Base-by-base conservation (phyloP, 129 eudicot species). In the Glebionis coronaria region DNA sequence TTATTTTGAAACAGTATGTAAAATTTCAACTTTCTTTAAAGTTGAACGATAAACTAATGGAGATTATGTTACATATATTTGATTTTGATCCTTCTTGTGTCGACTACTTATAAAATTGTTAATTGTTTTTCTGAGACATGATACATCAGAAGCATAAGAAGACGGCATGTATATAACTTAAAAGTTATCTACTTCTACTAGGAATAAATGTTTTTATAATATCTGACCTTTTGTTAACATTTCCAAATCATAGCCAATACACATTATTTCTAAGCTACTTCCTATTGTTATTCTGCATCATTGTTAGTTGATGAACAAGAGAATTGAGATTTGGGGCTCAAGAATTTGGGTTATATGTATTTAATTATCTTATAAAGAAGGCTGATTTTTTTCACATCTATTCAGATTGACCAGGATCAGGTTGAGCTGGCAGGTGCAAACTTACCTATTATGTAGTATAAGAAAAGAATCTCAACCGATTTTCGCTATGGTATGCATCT, bases 111-210 rank as follows among this genome's bases (percentile, higher is more conserved):
- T n/a, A n/a, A n/a, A n/a, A n/a, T n/a, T n/a, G n/a, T n/a, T n/a
- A n/a, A n/a, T n/a, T n/a, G n/a, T n/a, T n/a, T n/a, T 88, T 51
- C 80, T 86, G 56, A 88, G 96, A 82, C 79, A 76, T 65, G 92
- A 93, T 75, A 82, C 99, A 58, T 93, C 99, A n/a, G 97, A 93
- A 84, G 86, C 95, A 67, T 93, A 64, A 81, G 99, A 76, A 79
- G 99, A 77, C 90, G 98, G 99, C 86, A 84, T 53, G 19, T 20
- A 27, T 69, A 29, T 62, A 12, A 35, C 13, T 3, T 73, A 12
- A 29, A 15, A 4, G 18, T 14, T 56, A n/a, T 29, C 29, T 40
- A 1, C 35, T 35, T 3, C 7, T 52, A 5, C 21, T 23, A 53
- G 62, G 40, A 18, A 23, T 10, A 27, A 15, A 12, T 12, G 20